Conservation (phyloP, 352 stramenopile species). For the Globisporangium rhizosaccharum region DNA sequence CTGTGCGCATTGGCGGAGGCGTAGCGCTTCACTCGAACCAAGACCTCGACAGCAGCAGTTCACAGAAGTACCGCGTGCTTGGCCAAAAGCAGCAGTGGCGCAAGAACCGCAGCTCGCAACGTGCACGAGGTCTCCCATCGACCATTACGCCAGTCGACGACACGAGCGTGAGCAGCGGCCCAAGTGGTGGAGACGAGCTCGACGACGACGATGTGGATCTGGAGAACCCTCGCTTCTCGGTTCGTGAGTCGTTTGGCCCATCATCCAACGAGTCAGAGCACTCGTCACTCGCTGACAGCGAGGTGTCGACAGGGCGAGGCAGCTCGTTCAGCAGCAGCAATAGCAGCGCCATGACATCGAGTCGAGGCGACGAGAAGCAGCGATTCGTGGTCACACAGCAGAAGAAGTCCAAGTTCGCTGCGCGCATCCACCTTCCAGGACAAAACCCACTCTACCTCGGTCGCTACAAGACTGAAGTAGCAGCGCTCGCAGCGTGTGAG, state of each 20-base stretch:
- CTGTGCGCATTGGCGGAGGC: not conserved
- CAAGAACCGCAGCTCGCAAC: slow-evolving; percentile 26
- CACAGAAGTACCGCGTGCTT: slow-evolving; percentile 41
- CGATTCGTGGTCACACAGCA: slow-evolving; percentile 51
- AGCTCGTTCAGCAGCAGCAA: slow-evolving; percentile 21
- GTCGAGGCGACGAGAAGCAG: slow-evolving; percentile 7
- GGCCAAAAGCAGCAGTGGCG: slow-evolving; percentile 67
- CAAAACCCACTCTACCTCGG: slow-evolving; percentile 66
- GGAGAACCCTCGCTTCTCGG: slow-evolving; percentile 9
- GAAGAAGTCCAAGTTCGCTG: slow-evolving; percentile 52
- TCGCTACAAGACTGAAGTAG: slow-evolving; percentile 57
- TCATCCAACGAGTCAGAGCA: slow-evolving; percentile 13
- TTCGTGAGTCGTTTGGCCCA: slow-evolving; percentile 8
- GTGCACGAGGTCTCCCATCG: slow-evolving; percentile 43
- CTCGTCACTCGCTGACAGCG: slow-evolving; percentile 3
- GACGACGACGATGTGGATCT: slow-evolving; percentile 13
- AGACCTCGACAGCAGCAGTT: not conserved
- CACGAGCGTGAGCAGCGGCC: not conserved
- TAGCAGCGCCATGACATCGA: slow-evolving; percentile 18
- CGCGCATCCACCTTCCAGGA: slow-evolving; percentile 48
- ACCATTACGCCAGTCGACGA: slow-evolving; percentile 12
- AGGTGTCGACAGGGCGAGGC: slow-evolving; percentile 11
- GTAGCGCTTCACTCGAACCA: slow-evolving; percentile 5
- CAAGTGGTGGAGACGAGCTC: not conserved
- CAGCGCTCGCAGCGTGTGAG: slow-evolving; percentile 54